These are phyloP conservation scores for Boletus insuetus DNA, from an alignment of 768 basidiomycete species.

Conservation along the genomic window DNA sequence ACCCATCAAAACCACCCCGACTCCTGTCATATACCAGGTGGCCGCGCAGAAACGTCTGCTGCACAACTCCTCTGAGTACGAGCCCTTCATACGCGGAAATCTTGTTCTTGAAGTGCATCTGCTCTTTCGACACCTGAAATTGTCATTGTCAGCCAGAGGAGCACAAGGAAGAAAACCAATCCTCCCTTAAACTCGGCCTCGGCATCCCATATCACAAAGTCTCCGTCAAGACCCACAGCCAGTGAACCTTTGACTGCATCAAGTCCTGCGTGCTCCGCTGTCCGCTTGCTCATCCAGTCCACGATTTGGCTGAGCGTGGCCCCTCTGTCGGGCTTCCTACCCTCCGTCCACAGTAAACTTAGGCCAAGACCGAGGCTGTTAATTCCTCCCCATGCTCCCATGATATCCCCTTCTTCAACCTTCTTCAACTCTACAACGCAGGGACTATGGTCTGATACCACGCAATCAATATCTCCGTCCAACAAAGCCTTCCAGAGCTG, in stretches of 20 bases:
- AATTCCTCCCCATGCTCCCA: constrained; percentile 95
- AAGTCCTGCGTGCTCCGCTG: constrained; percentile 81
- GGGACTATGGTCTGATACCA: constrained; percentile 96
- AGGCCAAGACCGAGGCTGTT: constrained; percentile 88
- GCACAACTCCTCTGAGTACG: constrained; percentile 65
- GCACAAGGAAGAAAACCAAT: neutral
- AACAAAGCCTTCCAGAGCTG: constrained; percentile 77
- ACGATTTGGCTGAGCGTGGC: constrained; percentile 60
- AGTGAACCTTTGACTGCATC: constrained; percentile 69
- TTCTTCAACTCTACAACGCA: constrained; percentile 82
- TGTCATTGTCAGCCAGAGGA: constrained; percentile 3
- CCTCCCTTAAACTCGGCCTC: constrained; percentile 41
- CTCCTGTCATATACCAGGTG: constrained; percentile 54
- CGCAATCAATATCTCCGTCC: constrained; percentile 83
- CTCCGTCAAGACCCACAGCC: constrained; percentile 74
- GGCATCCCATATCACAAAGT: constrained; percentile 84
- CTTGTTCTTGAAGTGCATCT: constrained; percentile 90
- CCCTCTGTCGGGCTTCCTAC: constrained; percentile 46
- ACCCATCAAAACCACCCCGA: constrained; percentile 35
- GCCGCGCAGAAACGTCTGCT: constrained; percentile 80
- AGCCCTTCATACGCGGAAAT: constrained; percentile 85
- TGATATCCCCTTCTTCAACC: constrained; percentile 72
- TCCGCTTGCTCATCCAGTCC: constrained; percentile 70
- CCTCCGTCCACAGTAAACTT: constrained; percentile 88
- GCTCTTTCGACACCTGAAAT: constrained; percentile 66